Conservation (phyloP, 768 basidiomycete species). For the Mycena metata region DNA sequence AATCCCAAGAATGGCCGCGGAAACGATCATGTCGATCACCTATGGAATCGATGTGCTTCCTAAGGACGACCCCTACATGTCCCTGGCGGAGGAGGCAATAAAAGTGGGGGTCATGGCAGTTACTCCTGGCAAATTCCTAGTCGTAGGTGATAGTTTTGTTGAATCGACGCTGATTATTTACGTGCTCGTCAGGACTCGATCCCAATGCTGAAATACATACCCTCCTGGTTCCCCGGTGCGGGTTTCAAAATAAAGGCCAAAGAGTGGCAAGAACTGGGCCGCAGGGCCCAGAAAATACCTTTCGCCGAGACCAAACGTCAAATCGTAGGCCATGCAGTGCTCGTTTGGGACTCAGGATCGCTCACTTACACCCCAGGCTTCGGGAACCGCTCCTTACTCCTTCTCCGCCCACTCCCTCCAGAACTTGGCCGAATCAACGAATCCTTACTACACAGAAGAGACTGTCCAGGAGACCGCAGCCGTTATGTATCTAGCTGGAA, state of each 20-base stretch:
- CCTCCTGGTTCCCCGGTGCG: slow-evolving; percentile 60
- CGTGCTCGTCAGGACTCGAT: background rate
- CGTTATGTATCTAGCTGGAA: slow-evolving; percentile 29
- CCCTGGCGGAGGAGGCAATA: slow-evolving; percentile 45
- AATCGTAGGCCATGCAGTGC: slow-evolving; percentile 43
- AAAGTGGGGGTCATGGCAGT: slow-evolving; percentile 40
- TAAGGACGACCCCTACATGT: slow-evolving; percentile 48
- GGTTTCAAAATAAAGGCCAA: slow-evolving; percentile 57
- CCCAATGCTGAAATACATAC: slow-evolving; percentile 42
- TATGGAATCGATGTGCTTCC: slow-evolving; percentile 48
- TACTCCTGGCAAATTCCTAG: slow-evolving; percentile 46
- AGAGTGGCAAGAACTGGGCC: slow-evolving; percentile 46
- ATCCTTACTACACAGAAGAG: too few relatives aligned
- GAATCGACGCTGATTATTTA: too few relatives aligned
- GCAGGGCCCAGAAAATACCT: slow-evolving; percentile 54
- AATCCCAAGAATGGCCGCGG: slow-evolving; percentile 40
- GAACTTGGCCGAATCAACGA: background rate
- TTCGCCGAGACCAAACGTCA: slow-evolving; percentile 49
- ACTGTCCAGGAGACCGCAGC: too few relatives aligned
- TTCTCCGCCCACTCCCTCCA: slow-evolving; percentile 12
- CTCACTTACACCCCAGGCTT: slow-evolving; percentile 8
- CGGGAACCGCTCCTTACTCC: slow-evolving; percentile 4
- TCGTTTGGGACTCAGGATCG: background rate
- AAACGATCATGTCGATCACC: slow-evolving; percentile 45
- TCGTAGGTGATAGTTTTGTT: slow-evolving; percentile 39